Conservation (phyloP, 2,329 filamentous ascomycete genomes). For the Dactylellina haptotyla region DNA sequence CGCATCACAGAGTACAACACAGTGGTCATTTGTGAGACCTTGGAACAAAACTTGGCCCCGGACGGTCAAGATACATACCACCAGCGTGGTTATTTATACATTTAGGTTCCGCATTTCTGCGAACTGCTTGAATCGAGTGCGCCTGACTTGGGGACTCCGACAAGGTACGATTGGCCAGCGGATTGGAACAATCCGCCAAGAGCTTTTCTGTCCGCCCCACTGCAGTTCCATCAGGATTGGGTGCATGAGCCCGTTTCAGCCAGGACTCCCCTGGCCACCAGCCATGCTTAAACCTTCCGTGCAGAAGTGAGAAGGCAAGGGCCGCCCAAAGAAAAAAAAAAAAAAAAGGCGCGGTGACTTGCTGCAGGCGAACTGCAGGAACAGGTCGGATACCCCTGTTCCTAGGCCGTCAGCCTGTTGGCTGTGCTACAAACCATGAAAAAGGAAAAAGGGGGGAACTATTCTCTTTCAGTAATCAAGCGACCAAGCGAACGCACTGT, state of each 20-base stretch:
- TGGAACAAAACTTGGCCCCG: not conserved
- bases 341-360: constrained; percentile 46
- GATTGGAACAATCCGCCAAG: constrained; percentile 23
- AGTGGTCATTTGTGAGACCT: constrained; percentile 26
- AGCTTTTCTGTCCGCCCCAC: constrained; percentile 45
- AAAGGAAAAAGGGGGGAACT: constrained; percentile 5
- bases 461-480: constrained; percentile 26
- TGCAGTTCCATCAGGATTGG: constrained; percentile 48
- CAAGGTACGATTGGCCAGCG: constrained; percentile 39
- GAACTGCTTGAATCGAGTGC: constrained; percentile 20
- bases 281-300: constrained; percentile 53
- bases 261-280: constrained; percentile 37
- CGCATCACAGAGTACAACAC: not conserved
- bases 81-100: no score
- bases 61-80: constrained; percentile 24
- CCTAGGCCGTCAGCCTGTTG: constrained; percentile 47
- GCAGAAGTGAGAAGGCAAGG: constrained; percentile 24
- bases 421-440: constrained; percentile 40
- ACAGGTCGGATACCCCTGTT: constrained; percentile 46
- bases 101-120: constrained; percentile 12
- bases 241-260: constrained; percentile 54
- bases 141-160: constrained; percentile 42
- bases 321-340: constrained; percentile 18
- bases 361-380: constrained; percentile 54
- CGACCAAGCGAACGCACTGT: constrained; percentile 27